A percentile compares a stretch with the other conserved stretches of the same genome.
These are phyloP conservation scores for Eurotiales sp. DNA, from an alignment of 2,329 filamentous ascomycete species.

Conservation along the genomic window DNA sequence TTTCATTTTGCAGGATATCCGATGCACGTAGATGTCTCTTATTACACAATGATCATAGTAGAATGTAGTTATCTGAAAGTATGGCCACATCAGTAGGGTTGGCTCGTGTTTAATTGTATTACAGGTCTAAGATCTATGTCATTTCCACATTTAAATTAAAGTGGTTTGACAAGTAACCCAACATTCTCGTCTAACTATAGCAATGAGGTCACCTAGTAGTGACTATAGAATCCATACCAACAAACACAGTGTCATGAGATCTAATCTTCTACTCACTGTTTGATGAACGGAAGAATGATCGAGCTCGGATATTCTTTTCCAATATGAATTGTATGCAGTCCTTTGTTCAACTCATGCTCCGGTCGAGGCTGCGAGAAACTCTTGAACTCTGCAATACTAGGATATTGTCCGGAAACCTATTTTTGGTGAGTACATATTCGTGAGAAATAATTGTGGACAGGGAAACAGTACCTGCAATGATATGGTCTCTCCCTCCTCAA, in stretches of 20 bases:
- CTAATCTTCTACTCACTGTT: too few relatives aligned
- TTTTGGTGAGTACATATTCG: not conserved
- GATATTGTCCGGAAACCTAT: conserved; percentile 31
- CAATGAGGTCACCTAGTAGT: too few relatives aligned
- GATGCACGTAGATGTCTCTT: not conserved
- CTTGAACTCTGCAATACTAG: conserved; percentile 38
- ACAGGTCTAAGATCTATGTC: too few relatives aligned
- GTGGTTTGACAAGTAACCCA: not conserved
- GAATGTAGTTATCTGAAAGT: too few relatives aligned
- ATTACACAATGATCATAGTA: not conserved
- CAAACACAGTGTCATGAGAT: too few relatives aligned
- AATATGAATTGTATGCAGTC: conserved; percentile 36
- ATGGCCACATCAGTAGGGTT: too few relatives aligned
- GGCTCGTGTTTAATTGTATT: too few relatives aligned
- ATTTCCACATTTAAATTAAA: too few relatives aligned
- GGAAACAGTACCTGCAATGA: too few relatives aligned
- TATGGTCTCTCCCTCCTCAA: conserved; percentile 33
- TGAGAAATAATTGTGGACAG: not conserved
- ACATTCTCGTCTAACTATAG: not conserved
- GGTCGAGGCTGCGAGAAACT: conserved; percentile 37
- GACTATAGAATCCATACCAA: too few relatives aligned
- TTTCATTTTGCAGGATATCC: not conserved
- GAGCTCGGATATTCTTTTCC: conserved; percentile 36
- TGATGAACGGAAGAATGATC: conserved; percentile 37
- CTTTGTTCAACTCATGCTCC: conserved; percentile 41